Evolutionary conservation across 2,329 filamentous ascomycete species (phyloP).

Genomic region (Hypoxylon sp.): DNA sequence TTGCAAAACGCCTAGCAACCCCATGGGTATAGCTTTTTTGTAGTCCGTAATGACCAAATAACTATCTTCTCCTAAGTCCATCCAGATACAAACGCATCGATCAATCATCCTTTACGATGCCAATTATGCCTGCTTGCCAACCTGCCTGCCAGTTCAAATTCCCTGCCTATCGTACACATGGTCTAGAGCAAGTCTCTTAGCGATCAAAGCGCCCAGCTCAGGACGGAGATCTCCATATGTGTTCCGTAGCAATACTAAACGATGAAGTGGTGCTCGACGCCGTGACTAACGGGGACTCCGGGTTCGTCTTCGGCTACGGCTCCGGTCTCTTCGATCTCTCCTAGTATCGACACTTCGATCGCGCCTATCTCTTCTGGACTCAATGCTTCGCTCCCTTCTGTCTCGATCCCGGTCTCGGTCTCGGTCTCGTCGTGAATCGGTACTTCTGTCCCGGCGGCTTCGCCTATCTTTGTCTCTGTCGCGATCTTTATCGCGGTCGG

Average conservation of each 20-base stretch:
- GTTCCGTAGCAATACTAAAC: conserved; percentile 19
- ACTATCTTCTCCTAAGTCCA: conserved; percentile 4
- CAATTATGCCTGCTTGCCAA: not conserved
- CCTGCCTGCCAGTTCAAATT: conserved; percentile 2
- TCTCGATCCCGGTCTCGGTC: conserved; percentile 37
- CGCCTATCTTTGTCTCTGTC: conserved; percentile 52
- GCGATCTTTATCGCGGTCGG: conserved; percentile 50
- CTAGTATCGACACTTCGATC: conserved; percentile 35
- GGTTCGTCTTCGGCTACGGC: conserved; percentile 39
- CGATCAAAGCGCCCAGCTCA: not conserved
- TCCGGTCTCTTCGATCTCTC: conserved; percentile 20
- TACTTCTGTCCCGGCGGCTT: conserved; percentile 51
- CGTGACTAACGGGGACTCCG: conserved; percentile 50
- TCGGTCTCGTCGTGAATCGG: conserved; percentile 37
- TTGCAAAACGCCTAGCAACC: conserved; percentile 27
- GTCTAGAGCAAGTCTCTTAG: not conserved
- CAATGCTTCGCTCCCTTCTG: conserved; percentile 38
- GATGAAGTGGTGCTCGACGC: conserved; percentile 20
- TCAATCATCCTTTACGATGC: not conserved
- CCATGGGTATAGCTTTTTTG: conserved; percentile 30
- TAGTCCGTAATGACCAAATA: conserved; percentile 23
- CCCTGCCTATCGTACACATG: not conserved
- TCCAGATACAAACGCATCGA: not conserved
- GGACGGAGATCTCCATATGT: not conserved
- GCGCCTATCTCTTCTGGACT: conserved; percentile 23